A percentile compares a stretch with the other conserved stretches of the same genome.
phyloP scores from a whole-genome alignment of 371 early-diverging fungal genomes.

The Mucor saturninus region DNA sequence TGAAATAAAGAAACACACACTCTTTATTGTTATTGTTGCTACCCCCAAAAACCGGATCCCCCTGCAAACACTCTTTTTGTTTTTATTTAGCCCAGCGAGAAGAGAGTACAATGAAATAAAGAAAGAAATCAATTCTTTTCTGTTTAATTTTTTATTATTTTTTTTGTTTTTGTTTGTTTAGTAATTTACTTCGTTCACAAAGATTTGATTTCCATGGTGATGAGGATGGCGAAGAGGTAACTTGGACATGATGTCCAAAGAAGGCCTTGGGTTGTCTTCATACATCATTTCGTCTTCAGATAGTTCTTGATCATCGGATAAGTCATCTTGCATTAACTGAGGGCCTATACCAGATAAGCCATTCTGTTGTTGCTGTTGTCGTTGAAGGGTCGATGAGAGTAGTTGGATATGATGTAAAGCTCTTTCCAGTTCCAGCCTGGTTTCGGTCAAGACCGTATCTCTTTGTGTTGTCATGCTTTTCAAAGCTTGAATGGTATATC shows the following conservation, averaged over 20 bases:
- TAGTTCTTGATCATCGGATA: constrained; percentile 33
- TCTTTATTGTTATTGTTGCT: too few species aligned
- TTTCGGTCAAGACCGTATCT: constrained; percentile 38
- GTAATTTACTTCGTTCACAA: not conserved
- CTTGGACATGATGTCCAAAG: constrained; percentile 33
- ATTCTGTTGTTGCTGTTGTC: constrained; percentile 15
- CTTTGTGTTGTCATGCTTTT: constrained; percentile 47
- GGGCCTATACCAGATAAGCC: constrained; percentile 21
- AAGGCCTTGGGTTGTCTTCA: constrained; percentile 12
- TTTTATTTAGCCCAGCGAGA: too few species aligned
- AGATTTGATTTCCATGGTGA: not conserved
- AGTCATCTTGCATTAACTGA: constrained; percentile 27
- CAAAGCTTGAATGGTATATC: constrained; percentile 51
- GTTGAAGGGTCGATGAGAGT: constrained; percentile 16
- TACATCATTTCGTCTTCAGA: constrained; percentile 30
- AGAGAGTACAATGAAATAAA: not conserved
- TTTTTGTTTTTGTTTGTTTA: not conserved
- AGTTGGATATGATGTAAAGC: constrained; percentile 44
- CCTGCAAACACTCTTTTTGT: too few species aligned
- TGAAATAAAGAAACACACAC: too few species aligned
- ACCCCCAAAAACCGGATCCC: too few species aligned
- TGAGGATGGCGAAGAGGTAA: constrained; percentile 27
- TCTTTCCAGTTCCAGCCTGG: constrained; percentile 58
- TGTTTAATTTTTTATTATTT: too few species aligned
- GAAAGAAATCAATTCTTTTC: constrained; percentile 1